Conservation (phyloP, 805 yeast genomes). For the Yarrowia sp. region DNA sequence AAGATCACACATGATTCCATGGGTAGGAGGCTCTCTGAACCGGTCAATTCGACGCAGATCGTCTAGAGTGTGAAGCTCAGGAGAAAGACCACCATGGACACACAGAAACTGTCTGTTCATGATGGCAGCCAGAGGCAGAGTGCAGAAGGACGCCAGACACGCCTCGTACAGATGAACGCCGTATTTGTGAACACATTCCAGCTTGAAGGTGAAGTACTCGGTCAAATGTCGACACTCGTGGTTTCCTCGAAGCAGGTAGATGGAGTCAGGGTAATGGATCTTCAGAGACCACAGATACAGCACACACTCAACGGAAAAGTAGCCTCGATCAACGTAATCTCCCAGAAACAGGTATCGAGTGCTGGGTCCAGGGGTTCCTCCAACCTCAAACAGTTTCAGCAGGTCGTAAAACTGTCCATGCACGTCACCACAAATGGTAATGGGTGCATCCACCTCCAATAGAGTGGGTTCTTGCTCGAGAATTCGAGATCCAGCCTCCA, state of each 20-base stretch:
- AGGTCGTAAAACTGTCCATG: constrained; percentile 96
- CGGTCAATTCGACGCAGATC: constrained; percentile 74
- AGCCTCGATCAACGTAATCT: constrained; percentile 96
- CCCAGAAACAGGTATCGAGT: constrained; percentile 91
- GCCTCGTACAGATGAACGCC: constrained; percentile 73
- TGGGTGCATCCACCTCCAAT: constrained; percentile 82
- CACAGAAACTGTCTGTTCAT: constrained; percentile 77
- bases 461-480: constrained; percentile 74
- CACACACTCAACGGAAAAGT: constrained; percentile 97
- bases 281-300: constrained; percentile 73
- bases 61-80: constrained; percentile 64
- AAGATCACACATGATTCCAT: constrained; percentile 92
- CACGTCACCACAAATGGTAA: constrained; percentile 95
- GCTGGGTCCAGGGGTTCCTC: constrained; percentile 65
- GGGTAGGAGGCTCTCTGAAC: constrained; percentile 82
- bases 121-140: constrained; percentile 83
- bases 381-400: constrained; percentile 68
- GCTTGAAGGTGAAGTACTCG: constrained; percentile 92
- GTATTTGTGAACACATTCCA: constrained; percentile 90
- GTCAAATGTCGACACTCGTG: constrained; percentile 98
- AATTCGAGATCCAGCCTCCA: constrained; percentile 60
- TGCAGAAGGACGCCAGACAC: constrained; percentile 81
- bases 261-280: constrained; percentile 63
- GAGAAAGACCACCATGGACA: constrained; percentile 93
- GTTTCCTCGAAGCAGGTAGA: constrained; percentile 87